phyloP scores from a whole-genome alignment of 306 rosid species.

The Vachellia collinsii region DNA sequence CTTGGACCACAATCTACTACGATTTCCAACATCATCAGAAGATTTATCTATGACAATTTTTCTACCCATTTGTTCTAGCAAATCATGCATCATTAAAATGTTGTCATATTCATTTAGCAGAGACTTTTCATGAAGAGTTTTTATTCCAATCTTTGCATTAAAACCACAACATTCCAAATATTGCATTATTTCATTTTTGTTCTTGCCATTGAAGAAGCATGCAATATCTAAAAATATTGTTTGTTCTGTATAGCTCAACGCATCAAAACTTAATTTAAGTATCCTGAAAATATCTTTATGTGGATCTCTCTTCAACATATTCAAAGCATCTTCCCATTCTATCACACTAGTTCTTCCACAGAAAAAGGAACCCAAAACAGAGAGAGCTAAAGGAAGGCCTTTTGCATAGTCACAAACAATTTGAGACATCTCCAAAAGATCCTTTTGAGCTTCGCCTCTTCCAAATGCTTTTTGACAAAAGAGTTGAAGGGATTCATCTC shows the following conservation, averaged over 20 bases:
- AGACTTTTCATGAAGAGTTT: neutral
- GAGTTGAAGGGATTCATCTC: neutral
- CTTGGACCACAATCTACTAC: neutral
- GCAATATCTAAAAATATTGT: slow-evolving; percentile 2
- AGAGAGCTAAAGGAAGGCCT: neutral
- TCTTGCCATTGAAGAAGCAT: neutral
- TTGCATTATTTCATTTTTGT: neutral
- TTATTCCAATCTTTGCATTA: neutral
- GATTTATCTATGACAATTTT: neutral
- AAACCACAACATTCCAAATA: neutral
- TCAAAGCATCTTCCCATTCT: neutral
- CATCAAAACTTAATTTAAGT: neutral
- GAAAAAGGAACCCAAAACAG: neutral
- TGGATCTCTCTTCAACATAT: neutral
- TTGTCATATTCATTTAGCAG: neutral
- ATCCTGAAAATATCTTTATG: neutral
- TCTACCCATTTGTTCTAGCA: neutral
- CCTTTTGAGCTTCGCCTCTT: too few relatives aligned
- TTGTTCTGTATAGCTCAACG: neutral
- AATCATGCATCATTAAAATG: neutral
- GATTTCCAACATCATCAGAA: neutral
- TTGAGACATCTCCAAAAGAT: neutral
- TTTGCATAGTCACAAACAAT: neutral
- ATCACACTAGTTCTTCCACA: neutral
- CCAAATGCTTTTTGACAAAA: neutral